Conservation (phyloP, 2,329 filamentous ascomycete genomes). For the Sphaceloma murrayae region DNA sequence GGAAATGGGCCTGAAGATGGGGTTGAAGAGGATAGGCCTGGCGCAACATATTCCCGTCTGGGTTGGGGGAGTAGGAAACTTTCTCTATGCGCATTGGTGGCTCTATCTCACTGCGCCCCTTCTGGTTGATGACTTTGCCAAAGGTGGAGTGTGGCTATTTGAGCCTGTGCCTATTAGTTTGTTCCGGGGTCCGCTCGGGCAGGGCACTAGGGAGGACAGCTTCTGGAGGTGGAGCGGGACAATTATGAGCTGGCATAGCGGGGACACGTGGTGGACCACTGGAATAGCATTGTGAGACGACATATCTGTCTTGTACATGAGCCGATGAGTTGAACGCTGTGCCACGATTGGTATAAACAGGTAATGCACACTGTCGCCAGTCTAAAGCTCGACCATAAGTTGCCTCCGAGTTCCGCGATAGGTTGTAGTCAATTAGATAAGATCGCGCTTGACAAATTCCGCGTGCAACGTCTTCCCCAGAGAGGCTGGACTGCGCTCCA, state of each 20-base stretch:
- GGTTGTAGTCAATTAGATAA: slow-evolving; percentile 61
- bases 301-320: slow-evolving; percentile 6
- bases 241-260: slow-evolving; percentile 50
- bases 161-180: slow-evolving; percentile 73
- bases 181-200: slow-evolving; percentile 52
- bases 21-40: slow-evolving; percentile 29
- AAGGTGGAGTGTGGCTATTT: slow-evolving; percentile 65
- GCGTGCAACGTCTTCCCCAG: slow-evolving; percentile 90
- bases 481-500: slow-evolving; percentile 85
- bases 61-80: slow-evolving; percentile 48
- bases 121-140: slow-evolving; percentile 67
- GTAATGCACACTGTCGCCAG: slow-evolving; percentile 11
- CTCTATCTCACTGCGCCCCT: slow-evolving; percentile 54
- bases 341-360: slow-evolving; percentile 15
- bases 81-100: slow-evolving; percentile 56
- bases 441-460: slow-evolving; percentile 91
- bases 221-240: slow-evolving; percentile 58
- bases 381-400: slow-evolving; percentile 10
- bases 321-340: slow-evolving; percentile 11
- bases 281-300: slow-evolving; percentile 36
- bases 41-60: slow-evolving; percentile 35
- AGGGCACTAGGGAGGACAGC: slow-evolving; percentile 50
- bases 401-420: no score
- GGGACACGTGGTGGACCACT: slow-evolving; percentile 54
- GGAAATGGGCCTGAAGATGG: slow-evolving; percentile 41